Conservation (phyloP, 441 rosid genomes). For the Bocquillonia castaneifolia region DNA sequence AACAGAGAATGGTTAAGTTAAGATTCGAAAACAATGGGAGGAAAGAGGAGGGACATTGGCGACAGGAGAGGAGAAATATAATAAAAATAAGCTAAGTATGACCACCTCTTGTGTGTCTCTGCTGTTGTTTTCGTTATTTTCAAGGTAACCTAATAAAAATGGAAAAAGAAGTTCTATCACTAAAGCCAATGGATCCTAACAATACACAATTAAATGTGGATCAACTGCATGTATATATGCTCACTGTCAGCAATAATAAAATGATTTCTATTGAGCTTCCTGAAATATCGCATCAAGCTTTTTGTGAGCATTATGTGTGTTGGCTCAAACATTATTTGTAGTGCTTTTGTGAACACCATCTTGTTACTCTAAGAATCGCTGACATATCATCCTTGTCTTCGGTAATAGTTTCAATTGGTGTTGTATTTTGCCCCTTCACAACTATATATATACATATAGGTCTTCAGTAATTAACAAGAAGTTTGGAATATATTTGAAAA, state of each 20-base stretch:
- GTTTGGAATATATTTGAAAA: no score
- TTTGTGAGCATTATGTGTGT: conserved; percentile 91
- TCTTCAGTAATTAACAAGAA: no score
- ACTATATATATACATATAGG: no score
- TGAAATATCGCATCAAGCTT: conserved; percentile 86
- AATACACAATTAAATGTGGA: background rate
- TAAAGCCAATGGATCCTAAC: background rate
- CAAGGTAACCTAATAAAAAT: conserved; percentile 58
- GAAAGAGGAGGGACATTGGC: background rate
- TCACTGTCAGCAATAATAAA: conserved; percentile 86
- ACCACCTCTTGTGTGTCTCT: conserved; percentile 92
- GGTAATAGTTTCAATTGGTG: conserved; percentile 28
- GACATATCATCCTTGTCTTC: conserved; percentile 42
- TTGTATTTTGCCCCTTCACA: conserved; percentile 44
- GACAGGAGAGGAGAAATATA: background rate
- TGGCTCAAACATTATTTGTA: conserved; percentile 89
- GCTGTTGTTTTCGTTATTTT: conserved; percentile 92
- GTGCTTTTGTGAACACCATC: conserved; percentile 94
- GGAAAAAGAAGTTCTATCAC: background rate
- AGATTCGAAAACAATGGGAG: background rate
- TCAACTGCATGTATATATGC: conserved; percentile 21
- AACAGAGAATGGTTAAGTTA: background rate
- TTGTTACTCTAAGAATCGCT: conserved; percentile 69
- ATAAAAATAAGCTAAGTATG: background rate
- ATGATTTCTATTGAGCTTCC: conserved; percentile 71